These are phyloP conservation scores for Phytophthora multivora DNA, from an alignment of 352 stramenopile genomes.

Conservation along the genomic window DNA sequence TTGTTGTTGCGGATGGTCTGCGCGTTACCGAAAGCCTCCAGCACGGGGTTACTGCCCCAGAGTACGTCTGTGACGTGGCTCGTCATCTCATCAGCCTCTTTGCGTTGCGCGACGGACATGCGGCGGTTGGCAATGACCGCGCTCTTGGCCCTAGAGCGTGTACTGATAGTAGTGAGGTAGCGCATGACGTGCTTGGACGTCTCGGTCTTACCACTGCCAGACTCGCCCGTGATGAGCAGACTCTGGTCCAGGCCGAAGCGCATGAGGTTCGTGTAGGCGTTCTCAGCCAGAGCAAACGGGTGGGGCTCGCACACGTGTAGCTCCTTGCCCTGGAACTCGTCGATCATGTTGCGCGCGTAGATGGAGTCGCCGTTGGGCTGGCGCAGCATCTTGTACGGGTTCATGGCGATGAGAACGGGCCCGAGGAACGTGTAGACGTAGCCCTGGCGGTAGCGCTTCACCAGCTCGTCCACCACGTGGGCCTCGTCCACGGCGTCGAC, in stretches of 20 bases:
- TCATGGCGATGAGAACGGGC: slow-evolving; percentile 89
- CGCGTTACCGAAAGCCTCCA: slow-evolving; percentile 86
- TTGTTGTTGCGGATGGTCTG: slow-evolving; percentile 92
- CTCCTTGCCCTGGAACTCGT: slow-evolving; percentile 81
- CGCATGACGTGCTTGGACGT: slow-evolving; percentile 97
- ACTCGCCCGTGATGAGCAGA: slow-evolving; percentile 87
- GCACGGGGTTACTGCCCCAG: slow-evolving; percentile 82
- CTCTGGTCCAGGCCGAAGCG: slow-evolving; percentile 84
- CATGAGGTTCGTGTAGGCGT: slow-evolving; percentile 91
- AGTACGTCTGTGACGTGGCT: slow-evolving; percentile 75
- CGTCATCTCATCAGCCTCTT: slow-evolving; percentile 75
- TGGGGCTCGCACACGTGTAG: slow-evolving; percentile 84
- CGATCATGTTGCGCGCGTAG: slow-evolving; percentile 80
- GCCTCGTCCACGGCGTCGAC: slow-evolving; percentile 77
- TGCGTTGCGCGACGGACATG: slow-evolving; percentile 79
- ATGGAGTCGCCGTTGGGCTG: slow-evolving; percentile 73
- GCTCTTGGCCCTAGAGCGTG: slow-evolving; percentile 65
- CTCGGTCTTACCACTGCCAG: slow-evolving; percentile 93
- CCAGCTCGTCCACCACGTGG: slow-evolving; percentile 79
- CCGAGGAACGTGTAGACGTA: slow-evolving; percentile 93
- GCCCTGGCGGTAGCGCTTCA: slow-evolving; percentile 76
- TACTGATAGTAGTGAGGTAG: slow-evolving; percentile 91
- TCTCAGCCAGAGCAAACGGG: slow-evolving; percentile 86
- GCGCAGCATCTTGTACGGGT: slow-evolving; percentile 89
- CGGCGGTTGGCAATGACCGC: slow-evolving; percentile 76